A percentile compares a stretch with the other conserved stretches of the same genome.
These are phyloP conservation scores for Penicillium sp. DNA, from an alignment of 2,329 filamentous ascomycete genomes.

Conservation along the genomic window DNA sequence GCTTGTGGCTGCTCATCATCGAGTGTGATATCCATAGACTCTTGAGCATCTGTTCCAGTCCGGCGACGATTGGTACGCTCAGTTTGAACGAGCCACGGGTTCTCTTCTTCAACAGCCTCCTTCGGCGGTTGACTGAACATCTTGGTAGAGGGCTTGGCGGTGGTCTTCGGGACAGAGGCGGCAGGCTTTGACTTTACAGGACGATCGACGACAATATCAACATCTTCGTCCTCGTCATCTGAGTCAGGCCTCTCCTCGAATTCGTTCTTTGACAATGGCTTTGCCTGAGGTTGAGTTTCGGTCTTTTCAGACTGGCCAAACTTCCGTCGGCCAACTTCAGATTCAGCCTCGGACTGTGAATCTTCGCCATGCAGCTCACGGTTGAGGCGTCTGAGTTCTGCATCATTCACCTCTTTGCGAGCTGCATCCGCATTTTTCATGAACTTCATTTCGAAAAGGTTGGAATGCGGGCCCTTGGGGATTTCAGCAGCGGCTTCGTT, in stretches of 20 bases:
- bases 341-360: conserved; percentile 53
- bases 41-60: conserved; percentile 27
- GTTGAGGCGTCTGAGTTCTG: conserved; percentile 67
- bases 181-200: conserved; percentile 21
- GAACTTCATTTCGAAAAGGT: conserved; percentile 82
- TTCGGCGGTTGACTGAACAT: conserved; percentile 20
- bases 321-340: conserved; percentile 63
- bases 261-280: conserved; percentile 49
- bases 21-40: conserved; percentile 35
- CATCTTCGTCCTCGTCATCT: conserved; percentile 45
- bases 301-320: conserved; percentile 37
- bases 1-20: conserved; percentile 20
- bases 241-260: conserved; percentile 61
- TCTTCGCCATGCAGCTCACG: conserved; percentile 67
- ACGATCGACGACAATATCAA: conserved; percentile 37
- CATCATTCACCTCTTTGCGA: conserved; percentile 76
- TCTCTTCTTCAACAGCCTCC: conserved; percentile 30
- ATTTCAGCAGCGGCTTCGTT: conserved; percentile 45
- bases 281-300: conserved; percentile 29
- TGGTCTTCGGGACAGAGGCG: conserved; percentile 11
- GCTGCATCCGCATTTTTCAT: conserved; percentile 87
- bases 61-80: conserved; percentile 35
- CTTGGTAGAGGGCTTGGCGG: conserved; percentile 12
- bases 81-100: conserved; percentile 40
- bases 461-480: conserved; percentile 55